Base-by-base conservation (phyloP, 257 asterid genomes). In the Leonotis leonurus region DNA sequence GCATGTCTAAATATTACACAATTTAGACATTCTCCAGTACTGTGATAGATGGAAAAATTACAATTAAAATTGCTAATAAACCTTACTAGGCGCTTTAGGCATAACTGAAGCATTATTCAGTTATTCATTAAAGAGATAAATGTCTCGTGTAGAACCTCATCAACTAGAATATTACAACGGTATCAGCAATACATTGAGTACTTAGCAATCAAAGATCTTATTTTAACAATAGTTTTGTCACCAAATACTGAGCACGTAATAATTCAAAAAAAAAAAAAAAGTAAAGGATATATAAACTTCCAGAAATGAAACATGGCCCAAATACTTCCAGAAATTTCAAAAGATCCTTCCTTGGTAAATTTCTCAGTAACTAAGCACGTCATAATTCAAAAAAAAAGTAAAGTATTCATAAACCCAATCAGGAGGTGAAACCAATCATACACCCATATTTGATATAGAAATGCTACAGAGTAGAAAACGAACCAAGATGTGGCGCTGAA, bases 401-500 rank as follows among this genome's bases (percentile, higher is more conserved):
- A 3, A 51, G 40, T n/a, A n/a, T n/a, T n/a, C n/a, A n/a, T n/a
- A n/a, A n/a, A n/a, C n/a, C n/a, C n/a, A n/a, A n/a, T n/a, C n/a
- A 1, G 2, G 21, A 49, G 12, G 8, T 32, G 13, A 68, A 30
- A 39, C 29, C 25, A 56, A 50, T 40, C 24, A 29, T 8, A 51
- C 3, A 3, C 1, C 27, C 9, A 36, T 30, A 48, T 14, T 18
- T 18, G 0, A 40, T 17, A 30, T 37, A 35, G n/a, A 17, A 33
- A 5, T 20, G 33, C 12, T 3, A 36, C n/a, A 58, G 27, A 62
- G 33, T n/a, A 32, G n/a, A 11, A 44, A 16, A 77, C 86, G 50
- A 55, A 93, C 99, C 70, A 75, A 78, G 45, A 93, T 89, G 68
- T 83, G 89, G 33, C 94, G 88, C 85, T 93, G 92, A 46, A 93